These are phyloP conservation scores for Brachypodium distachyon DNA, from an alignment of 202 grass and related monocot genomes.

Conservation along the genomic window DNA sequence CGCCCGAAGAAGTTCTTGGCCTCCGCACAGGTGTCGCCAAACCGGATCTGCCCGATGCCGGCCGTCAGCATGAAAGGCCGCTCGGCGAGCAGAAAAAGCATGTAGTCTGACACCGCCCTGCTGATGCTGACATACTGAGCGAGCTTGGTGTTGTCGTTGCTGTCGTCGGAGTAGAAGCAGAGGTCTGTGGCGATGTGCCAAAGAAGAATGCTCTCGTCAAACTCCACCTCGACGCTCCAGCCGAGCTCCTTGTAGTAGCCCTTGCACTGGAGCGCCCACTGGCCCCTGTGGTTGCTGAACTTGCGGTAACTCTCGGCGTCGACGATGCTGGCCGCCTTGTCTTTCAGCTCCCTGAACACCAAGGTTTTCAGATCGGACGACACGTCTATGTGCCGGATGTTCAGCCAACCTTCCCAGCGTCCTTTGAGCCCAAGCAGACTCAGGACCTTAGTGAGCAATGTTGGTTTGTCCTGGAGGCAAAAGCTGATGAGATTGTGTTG, in stretches of 20 bases:
- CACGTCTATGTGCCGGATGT: conserved; percentile 20
- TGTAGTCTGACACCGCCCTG: conserved; percentile 32
- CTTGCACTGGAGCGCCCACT: conserved; percentile 47
- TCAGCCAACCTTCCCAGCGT: conserved; percentile 4
- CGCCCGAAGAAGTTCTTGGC: conserved; percentile 35
- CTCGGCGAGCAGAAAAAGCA: conserved; percentile 39
- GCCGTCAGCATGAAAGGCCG: conserved; percentile 37
- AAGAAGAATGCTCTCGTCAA: conserved; percentile 59
- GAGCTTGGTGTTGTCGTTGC: neutral
- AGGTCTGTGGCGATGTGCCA: conserved; percentile 41
- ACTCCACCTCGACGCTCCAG: conserved; percentile 51
- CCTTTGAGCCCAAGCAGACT: conserved; percentile 10
- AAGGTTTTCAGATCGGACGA: conserved; percentile 19
- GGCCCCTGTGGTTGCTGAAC: conserved; percentile 42
- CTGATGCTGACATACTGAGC: neutral
- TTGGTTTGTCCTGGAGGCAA: conserved; percentile 22
- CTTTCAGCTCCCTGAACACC: conserved; percentile 41
- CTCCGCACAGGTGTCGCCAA: conserved; percentile 50
- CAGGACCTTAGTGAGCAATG: conserved; percentile 4
- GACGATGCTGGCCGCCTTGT: conserved; percentile 25
- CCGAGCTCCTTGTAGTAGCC: conserved; percentile 30
- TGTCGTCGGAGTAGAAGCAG: conserved; percentile 15
- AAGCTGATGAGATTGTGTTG: conserved; percentile 36
- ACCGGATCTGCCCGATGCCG: conserved; percentile 45
- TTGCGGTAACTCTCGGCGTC: conserved; percentile 36